Conservation (phyloP, 2,329 filamentous ascomycete species). For the Penicillium occitanis region DNA sequence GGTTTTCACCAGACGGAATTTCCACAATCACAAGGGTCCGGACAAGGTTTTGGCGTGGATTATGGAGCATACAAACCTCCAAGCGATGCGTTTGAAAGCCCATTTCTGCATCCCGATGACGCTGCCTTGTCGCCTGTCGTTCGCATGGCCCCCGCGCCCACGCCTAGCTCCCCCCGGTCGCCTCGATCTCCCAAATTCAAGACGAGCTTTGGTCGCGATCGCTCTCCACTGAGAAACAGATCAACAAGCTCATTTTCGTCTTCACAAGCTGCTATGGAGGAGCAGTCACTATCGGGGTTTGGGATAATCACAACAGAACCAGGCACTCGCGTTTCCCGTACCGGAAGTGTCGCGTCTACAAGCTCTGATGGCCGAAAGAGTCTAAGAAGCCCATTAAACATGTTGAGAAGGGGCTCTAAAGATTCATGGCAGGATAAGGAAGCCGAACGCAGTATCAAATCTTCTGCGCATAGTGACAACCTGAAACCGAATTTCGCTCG, state of each 20-base stretch:
- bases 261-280: conserved; percentile 34
- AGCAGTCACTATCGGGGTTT: conserved; percentile 31
- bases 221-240: conserved; percentile 32
- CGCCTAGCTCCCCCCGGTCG: conserved; percentile 56
- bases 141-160: conserved; percentile 77
- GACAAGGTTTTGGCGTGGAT: conserved; percentile 65
- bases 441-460: conserved; percentile 36
- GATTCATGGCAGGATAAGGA: conserved; percentile 42
- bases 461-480: conserved; percentile 36
- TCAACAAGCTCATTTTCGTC: conserved; percentile 43
- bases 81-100: conserved; percentile 52
- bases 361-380: conserved; percentile 42
- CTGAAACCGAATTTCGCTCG: conserved; percentile 36
- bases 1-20: conserved; percentile 25
- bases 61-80: conserved; percentile 65
- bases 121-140: conserved; percentile 68
- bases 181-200: conserved; percentile 61
- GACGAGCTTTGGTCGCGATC: conserved; percentile 53
- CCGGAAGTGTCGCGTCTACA: conserved; percentile 42
- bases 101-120: conserved; percentile 55
- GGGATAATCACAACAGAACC: conserved; percentile 44
- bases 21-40: conserved; percentile 28
- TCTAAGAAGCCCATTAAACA: conserved; percentile 35
- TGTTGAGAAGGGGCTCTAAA: conserved; percentile 39
- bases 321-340: conserved; percentile 38